Evolutionary conservation across 2,329 filamentous ascomycete genomes (phyloP).

Genomic region (Colletotrichum viniferum): DNA sequence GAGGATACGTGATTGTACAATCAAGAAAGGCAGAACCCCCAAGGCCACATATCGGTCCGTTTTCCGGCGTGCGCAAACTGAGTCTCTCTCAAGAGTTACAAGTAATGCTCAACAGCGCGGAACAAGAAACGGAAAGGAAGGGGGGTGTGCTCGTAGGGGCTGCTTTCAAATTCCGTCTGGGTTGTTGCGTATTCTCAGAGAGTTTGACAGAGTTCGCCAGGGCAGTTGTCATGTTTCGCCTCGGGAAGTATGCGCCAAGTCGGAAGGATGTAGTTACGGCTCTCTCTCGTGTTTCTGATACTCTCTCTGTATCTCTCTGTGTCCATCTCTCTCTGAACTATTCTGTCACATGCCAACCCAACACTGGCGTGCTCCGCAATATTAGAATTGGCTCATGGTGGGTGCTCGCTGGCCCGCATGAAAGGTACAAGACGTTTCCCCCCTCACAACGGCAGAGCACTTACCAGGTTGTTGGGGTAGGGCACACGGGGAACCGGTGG

Average conservation of each 20-base stretch:
- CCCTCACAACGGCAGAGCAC: not conserved
- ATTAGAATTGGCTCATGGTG: not conserved
- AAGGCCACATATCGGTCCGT: not conserved
- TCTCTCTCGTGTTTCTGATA: not conserved
- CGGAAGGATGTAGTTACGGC: not conserved
- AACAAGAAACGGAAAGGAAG: not conserved
- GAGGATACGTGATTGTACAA: not conserved
- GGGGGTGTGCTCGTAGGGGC: not conserved
- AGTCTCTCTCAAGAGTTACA: not conserved
- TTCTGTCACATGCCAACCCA: constrained; percentile 11
- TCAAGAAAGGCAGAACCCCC: not conserved
- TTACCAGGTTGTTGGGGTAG: not conserved
- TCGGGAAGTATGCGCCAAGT: constrained; percentile 13
- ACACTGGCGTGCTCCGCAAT: not conserved
- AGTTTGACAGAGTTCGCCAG: constrained; percentile 5
- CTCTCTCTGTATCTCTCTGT: not conserved
- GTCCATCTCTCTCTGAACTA: not conserved
- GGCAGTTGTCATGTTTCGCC: constrained; percentile 14
- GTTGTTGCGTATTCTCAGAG: not conserved
- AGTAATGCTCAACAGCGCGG: not conserved
- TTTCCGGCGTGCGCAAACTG: not conserved
- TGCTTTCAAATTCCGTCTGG: not conserved
- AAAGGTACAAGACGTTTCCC: not conserved
- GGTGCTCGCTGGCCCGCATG: not conserved
- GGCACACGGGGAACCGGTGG: not conserved